These are phyloP conservation scores for Fusarium luffae DNA, from an alignment of 2,329 filamentous ascomycete species.

Conservation along the genomic window DNA sequence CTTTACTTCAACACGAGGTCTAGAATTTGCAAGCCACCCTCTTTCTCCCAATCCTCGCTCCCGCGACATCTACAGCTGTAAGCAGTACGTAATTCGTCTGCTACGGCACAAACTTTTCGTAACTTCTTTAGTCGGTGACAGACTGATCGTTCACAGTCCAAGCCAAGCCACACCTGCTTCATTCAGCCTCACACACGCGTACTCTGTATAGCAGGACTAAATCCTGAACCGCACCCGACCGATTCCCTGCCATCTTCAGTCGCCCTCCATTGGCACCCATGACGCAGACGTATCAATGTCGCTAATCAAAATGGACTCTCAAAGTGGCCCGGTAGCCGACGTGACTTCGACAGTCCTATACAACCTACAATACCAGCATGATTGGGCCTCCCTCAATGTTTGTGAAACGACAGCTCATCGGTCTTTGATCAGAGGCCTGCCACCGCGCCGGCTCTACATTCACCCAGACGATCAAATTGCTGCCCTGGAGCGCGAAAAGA, in stretches of 20 bases:
- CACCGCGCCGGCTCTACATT: conserved; percentile 77
- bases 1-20: conserved; percentile 7
- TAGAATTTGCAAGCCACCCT: conserved; percentile 17
- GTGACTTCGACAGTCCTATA: conserved; percentile 65
- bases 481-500: conserved; percentile 70
- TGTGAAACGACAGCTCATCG: conserved; percentile 62
- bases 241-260: neutral
- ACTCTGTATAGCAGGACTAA: conserved; percentile 7
- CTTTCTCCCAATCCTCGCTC: neutral
- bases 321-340: conserved; percentile 31
- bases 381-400: conserved; percentile 73
- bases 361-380: conserved; percentile 80
- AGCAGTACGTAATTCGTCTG: neutral
- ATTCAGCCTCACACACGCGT: conserved; percentile 13
- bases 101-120: neutral
- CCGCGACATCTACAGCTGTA: neutral
- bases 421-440: conserved; percentile 76
- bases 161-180: conserved; percentile 1
- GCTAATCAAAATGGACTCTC: conserved; percentile 26
- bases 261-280: conserved; percentile 10
- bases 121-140: neutral
- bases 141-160: neutral
- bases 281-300: conserved; percentile 1
- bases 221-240: neutral
- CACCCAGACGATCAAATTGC: conserved; percentile 86